phyloP scores from a whole-genome alignment of 129 eudicot genomes.

The Flaveria robusta region DNA sequence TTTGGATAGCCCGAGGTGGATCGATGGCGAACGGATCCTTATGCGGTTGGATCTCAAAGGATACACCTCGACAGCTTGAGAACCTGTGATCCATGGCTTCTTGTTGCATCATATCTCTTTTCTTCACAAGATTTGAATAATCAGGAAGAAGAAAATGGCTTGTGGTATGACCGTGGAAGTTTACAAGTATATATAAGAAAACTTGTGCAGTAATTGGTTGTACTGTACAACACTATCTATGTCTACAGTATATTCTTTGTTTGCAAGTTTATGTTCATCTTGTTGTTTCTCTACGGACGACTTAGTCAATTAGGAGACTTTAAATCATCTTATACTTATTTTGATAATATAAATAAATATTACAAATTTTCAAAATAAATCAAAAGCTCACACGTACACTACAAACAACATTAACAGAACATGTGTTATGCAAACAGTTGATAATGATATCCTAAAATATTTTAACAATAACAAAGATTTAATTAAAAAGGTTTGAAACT shows the following conservation, averaged over 20 bases:
- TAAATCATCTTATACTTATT: no score
- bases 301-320: background rate
- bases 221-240: background rate
- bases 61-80: conserved; percentile 74
- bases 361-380: no score
- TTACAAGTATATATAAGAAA: conserved; percentile 16
- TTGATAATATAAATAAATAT: no score
- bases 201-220: conserved; percentile 14
- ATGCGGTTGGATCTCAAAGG: conserved; percentile 70
- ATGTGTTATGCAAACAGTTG: no score
- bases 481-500: no score
- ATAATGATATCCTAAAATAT: no score
- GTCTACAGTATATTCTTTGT: background rate
- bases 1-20: conserved; percentile 31
- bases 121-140: background rate
- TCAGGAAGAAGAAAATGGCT: conserved; percentile 1
- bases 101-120: conserved; percentile 28
- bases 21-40: conserved; percentile 50
- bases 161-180: background rate
- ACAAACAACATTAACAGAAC: background rate
- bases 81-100: conserved; percentile 49
- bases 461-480: no score
- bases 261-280: background rate
- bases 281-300: background rate
- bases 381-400: background rate